A percentile compares a stretch with the other conserved stretches of the same genome.
These are phyloP conservation scores for Fusarium xyrophilum DNA, from an alignment of 2,329 filamentous ascomycete genomes.

Conservation along the genomic window DNA sequence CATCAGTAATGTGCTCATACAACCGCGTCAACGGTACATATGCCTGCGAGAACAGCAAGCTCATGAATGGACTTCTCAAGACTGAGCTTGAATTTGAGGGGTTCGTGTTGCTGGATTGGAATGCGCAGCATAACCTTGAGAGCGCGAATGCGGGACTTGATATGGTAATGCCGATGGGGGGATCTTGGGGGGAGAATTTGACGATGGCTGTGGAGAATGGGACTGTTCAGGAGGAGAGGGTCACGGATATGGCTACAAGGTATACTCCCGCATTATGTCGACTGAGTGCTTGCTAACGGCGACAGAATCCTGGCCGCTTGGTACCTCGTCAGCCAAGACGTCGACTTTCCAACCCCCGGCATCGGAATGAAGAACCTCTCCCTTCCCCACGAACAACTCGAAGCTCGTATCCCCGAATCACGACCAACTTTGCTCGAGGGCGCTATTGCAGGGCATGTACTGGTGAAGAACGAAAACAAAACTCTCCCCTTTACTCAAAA, in stretches of 20 bases:
- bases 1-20: constrained; percentile 72
- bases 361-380: constrained; percentile 68
- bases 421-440: constrained; percentile 56
- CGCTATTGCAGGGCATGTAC: constrained; percentile 67
- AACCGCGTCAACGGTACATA: constrained; percentile 76
- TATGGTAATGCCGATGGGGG: constrained; percentile 69
- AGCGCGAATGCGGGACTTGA: constrained; percentile 68
- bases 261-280: no score
- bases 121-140: constrained; percentile 66
- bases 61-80: constrained; percentile 73
- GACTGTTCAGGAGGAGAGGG: constrained; percentile 70
- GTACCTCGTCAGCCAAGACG: constrained; percentile 52
- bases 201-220: constrained; percentile 79
- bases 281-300: not conserved
- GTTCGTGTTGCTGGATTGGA: constrained; percentile 74
- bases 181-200: constrained; percentile 70
- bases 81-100: constrained; percentile 70
- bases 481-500: constrained; percentile 67
- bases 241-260: constrained; percentile 82
- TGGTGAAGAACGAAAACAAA: constrained; percentile 75
- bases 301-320: constrained; percentile 25
- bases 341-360: constrained; percentile 53
- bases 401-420: constrained; percentile 57
- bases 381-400: constrained; percentile 53
- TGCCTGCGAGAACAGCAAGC: constrained; percentile 74